These are phyloP conservation scores for Coniella vitis DNA, from an alignment of 2,329 filamentous ascomycete species.

Conservation along the genomic window DNA sequence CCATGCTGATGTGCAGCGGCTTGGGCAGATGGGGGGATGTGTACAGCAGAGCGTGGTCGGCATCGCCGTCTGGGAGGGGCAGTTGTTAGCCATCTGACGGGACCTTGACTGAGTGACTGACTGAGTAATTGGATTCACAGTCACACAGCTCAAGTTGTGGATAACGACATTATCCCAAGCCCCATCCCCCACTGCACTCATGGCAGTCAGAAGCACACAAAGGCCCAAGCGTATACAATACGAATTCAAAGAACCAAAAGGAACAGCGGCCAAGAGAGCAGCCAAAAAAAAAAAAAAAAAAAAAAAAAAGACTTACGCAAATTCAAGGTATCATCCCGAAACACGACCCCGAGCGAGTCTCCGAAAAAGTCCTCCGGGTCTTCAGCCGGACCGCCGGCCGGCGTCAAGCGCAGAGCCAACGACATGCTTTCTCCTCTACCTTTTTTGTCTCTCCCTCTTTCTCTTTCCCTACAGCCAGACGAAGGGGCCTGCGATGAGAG, in stretches of 20 bases:
- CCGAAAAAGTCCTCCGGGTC: slow-evolving; percentile 55
- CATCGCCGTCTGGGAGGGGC: slow-evolving; percentile 44
- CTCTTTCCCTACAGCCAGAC: not conserved
- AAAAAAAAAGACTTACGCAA: slow-evolving; percentile 30
- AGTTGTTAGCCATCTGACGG: no score
- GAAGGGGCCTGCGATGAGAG: no score
- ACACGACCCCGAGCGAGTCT: slow-evolving; percentile 54
- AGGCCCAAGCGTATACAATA: no score
- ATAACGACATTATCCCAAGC: no score
- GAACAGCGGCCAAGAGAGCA: not conserved
- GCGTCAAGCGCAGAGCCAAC: slow-evolving; percentile 38
- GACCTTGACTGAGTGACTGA: not conserved
- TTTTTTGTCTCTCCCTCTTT: not conserved
- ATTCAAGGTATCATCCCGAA: slow-evolving; percentile 60
- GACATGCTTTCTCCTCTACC: slow-evolving; percentile 31
- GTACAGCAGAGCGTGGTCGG: slow-evolving; percentile 52
- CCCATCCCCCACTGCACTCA: no score
- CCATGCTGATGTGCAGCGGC: slow-evolving; percentile 37
- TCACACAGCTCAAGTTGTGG: no score
- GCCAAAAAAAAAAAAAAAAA: not conserved
- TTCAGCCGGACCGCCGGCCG: slow-evolving; percentile 28
- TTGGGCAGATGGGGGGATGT: slow-evolving; percentile 42
- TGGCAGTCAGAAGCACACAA: no score
- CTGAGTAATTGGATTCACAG: not conserved
- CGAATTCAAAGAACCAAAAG: no score